Evolutionary conservation across 2,329 filamentous ascomycete genomes (phyloP).

Genomic region (Penicillium occitanis): DNA sequence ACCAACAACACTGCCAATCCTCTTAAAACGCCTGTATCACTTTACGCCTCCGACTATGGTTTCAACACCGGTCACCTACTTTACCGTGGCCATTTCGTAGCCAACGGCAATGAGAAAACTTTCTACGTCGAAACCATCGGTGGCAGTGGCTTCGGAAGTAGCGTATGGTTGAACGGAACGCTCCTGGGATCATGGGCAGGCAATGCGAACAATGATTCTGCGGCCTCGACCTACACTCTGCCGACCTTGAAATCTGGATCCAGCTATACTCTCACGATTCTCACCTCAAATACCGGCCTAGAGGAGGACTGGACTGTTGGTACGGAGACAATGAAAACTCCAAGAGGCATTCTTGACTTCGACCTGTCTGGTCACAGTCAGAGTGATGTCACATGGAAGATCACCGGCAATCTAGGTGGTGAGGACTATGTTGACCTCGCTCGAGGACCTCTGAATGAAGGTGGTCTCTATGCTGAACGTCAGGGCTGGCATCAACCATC

Average conservation of each 20-base stretch:
- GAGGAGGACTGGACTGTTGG: slow-evolving; percentile 66
- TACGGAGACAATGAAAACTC: slow-evolving; percentile 58
- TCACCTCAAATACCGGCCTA: slow-evolving; percentile 72
- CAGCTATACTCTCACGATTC: slow-evolving; percentile 63
- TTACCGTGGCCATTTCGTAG: slow-evolving; percentile 68
- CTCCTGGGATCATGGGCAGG: slow-evolving; percentile 67
- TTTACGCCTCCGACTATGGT: slow-evolving; percentile 72
- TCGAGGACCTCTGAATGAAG: slow-evolving; percentile 59
- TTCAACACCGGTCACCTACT: slow-evolving; percentile 68
- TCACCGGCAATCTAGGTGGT: slow-evolving; percentile 60
- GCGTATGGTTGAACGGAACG: slow-evolving; percentile 63
- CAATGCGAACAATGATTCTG: slow-evolving; percentile 49
- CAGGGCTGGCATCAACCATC: slow-evolving; percentile 56
- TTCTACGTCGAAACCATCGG: slow-evolving; percentile 64
- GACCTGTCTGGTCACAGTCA: slow-evolving; percentile 40
- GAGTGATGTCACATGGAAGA: slow-evolving; percentile 51
- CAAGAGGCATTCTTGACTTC: slow-evolving; percentile 55
- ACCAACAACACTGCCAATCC: slow-evolving; percentile 61
- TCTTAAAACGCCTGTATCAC: slow-evolving; percentile 63
- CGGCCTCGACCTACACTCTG: slow-evolving; percentile 59
- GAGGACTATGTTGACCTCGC: slow-evolving; percentile 54
- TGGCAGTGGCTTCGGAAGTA: slow-evolving; percentile 65
- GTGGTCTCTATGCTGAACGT: slow-evolving; percentile 56
- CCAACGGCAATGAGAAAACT: slow-evolving; percentile 59
- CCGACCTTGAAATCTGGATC: slow-evolving; percentile 54